Evolutionary conservation across 169 alveolate genomes (phyloP), one percentile per base, ranked within the genome.

Genomic region (Plasmodium chabaudi): DNA sequence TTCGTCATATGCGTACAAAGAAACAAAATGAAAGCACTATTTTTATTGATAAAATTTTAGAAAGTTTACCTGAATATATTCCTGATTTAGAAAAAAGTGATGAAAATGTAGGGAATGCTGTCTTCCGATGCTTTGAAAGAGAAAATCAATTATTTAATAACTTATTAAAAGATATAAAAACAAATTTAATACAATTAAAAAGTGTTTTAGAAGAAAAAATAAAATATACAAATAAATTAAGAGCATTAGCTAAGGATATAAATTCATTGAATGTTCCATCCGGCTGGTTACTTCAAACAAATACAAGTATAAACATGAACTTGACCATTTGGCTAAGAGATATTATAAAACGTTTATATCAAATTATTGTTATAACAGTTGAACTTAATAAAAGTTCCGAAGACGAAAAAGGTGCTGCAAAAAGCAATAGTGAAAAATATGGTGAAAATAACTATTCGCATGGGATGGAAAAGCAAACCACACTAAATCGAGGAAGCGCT

Each of bases 71-170:
- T 4, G 55, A 53, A 13, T 79, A 82, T 84, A 93, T 97, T 7
- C 92, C 92, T 17, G 77, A 72, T 12, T 84, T 97, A 46, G 73
- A 84, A 60, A 94, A 97, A 86, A 95, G 93, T 42, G 97, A 93
- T 25, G 92, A 74, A 21, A 92, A 96, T 27, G 94, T 97, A 87
- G 95, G 97, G 57, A 95, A 97, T 88, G 98, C 99, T 9, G 94
- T 97, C 49, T 97, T 96, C 92, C 94, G 99, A 87, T 97, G 97
- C 94, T 92, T 97, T 72, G 98, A 96, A 75, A 94, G 99, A 71
- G 99, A 97, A 92, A 70, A 86, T 57, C 39, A 86, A 19, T 64
- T 86, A 39, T 68, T 71, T 46, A 70, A 51, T 55, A 42, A 86
- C 5, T 55, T 86, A 27, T 19, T 86, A 53, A 86, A 86, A 53